Base-by-base conservation (phyloP, 768 basidiomycete genomes). In the Amanita exitialis region DNA sequence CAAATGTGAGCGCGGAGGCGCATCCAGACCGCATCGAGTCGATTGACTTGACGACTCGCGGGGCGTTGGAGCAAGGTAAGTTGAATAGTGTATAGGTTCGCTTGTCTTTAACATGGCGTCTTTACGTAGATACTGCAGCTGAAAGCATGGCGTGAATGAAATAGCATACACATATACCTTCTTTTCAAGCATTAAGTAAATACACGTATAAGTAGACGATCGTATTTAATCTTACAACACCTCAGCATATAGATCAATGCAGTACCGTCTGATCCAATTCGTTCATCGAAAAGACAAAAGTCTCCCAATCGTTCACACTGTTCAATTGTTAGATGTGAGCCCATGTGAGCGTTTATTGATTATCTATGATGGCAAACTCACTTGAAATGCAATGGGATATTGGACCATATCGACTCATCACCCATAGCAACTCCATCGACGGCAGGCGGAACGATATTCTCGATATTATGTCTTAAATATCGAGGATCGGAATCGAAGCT, bases 331-430 rank as follows among this genome's bases (percentile, higher is more conserved):
- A 38, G 37, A 13, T 20, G n/a, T 7, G 37, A 18, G 8, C 21
- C 37, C 25, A 6, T 36, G 53, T 37, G 51, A 50, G 13, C 6
- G 35, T 13, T 34, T 12, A 37, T 38, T 23, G 6, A 15, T 13
- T 23, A 15, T 28, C 16, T 12, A 48, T 32, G 39, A n/a, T 18
- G 28, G 27, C n/a, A 18, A 20, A 63, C 74, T 58, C 54, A 78
- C 79, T 74, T 74, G 54, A 78, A 79, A 12, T 72, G 69, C 35
- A 69, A 66, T 7, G 79, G 79, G 32, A 76, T 74, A 53, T 69
- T 68, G 7, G 74, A 75, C 79, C 79, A 82, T 69, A 81, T 73
- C 9, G 69, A 66, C 42, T 68, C 61, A 47, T 74, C 65, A 46
- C 62, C 56, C 12, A 34, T 6, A 20, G 15, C 25, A 16, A 16